phyloP scores from a whole-genome alignment of 176 grass and related monocot genomes.

The Avena sativa region DNA sequence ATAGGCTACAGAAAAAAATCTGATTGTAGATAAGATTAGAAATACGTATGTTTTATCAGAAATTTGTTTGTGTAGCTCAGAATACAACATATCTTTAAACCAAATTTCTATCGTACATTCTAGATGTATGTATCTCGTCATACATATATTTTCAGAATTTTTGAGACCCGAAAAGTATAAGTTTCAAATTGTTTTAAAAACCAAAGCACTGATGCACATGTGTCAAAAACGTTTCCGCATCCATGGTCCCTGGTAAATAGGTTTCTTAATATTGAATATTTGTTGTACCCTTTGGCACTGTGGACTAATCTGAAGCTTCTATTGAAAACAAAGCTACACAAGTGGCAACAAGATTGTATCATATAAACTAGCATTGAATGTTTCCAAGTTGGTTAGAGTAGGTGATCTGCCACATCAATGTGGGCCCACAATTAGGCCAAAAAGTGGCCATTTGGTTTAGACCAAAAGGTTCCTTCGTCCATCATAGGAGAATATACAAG shows the following conservation, averaged over 20 bases:
- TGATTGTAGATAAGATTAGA: too few relatives aligned
- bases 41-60: too few relatives aligned
- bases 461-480: constrained; percentile 41
- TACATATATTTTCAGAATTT: too few relatives aligned
- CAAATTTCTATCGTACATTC: too few relatives aligned
- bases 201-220: too few relatives aligned
- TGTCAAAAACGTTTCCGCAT: not conserved
- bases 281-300: not conserved
- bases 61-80: too few relatives aligned
- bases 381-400: constrained; percentile 57
- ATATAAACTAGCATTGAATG: constrained; percentile 55
- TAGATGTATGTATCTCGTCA: too few relatives aligned
- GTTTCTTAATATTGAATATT: not conserved
- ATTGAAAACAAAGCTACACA: constrained; percentile 22
- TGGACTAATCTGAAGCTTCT: not conserved
- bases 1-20: too few relatives aligned
- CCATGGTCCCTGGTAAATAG: not conserved
- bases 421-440: constrained; percentile 57
- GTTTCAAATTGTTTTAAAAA: too few relatives aligned
- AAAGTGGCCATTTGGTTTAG: constrained; percentile 62
- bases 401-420: constrained; percentile 56
- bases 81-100: too few relatives aligned
- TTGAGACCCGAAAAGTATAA: too few relatives aligned
- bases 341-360: constrained; percentile 24
- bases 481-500: constrained; percentile 42